These are phyloP conservation scores for Fonsecaea pedrosoi DNA, from an alignment of 2,329 filamentous ascomycete genomes.

Conservation along the genomic window DNA sequence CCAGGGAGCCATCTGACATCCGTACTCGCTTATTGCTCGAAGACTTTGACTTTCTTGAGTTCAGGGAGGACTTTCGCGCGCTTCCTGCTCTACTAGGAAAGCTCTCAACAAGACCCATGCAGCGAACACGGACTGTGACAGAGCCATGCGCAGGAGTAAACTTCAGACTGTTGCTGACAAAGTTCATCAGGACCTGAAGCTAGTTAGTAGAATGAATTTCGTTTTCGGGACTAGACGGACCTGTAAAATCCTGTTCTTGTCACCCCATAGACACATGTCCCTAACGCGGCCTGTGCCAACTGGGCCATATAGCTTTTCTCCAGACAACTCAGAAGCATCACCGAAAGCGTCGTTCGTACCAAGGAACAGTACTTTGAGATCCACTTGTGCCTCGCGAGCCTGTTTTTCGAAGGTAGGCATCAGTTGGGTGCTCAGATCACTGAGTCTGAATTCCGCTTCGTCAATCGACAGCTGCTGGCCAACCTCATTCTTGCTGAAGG, in stretches of 20 bases:
- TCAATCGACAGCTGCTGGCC: constrained; percentile 82
- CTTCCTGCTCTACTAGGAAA: constrained; percentile 35
- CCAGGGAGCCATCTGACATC: constrained; percentile 39
- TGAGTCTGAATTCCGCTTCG: constrained; percentile 81
- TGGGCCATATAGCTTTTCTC: constrained; percentile 65
- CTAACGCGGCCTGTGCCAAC: constrained; percentile 72
- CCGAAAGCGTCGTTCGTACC: constrained; percentile 53
- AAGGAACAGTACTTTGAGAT: constrained; percentile 75
- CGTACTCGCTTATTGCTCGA: constrained; percentile 38
- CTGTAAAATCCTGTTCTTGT: constrained; percentile 87
- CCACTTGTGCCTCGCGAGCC: constrained; percentile 77
- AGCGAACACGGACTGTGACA: constrained; percentile 78
- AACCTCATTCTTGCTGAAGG: constrained; percentile 94
- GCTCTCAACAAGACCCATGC: constrained; percentile 51
- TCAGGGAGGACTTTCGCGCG: constrained; percentile 48
- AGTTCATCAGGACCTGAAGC: constrained; percentile 70
- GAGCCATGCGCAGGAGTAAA: constrained; percentile 81
- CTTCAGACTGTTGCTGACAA: constrained; percentile 90
- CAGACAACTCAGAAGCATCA: constrained; percentile 39
- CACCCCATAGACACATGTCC: constrained; percentile 90
- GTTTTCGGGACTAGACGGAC: constrained; percentile 53
- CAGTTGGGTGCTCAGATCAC: constrained; percentile 83
- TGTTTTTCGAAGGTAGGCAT: constrained; percentile 89
- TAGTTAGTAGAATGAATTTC: not conserved
- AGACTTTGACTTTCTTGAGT: constrained; percentile 38